Percentiles rank a stretch among this genome's conserved stretches.
Evolutionary conservation across 495 filamentous ascomycete genomes (phyloP).

Genomic region (Penicillium fimorum): DNA sequence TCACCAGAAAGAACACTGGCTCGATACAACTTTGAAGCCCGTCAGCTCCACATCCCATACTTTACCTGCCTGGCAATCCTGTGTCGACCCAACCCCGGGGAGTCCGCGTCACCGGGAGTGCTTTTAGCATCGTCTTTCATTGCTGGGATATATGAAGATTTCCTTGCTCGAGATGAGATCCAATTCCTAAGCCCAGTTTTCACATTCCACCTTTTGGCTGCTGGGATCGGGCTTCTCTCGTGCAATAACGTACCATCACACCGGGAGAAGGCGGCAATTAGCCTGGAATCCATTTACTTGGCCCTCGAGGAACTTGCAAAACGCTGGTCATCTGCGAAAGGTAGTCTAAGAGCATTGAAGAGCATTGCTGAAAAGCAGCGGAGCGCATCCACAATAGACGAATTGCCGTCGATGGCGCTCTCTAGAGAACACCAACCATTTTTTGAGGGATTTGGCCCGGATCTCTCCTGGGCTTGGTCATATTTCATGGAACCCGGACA

Average conservation of each 20-base stretch:
- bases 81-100: conserved; percentile 20
- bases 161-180: conserved; percentile 28
- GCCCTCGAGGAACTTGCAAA: conserved; percentile 25
- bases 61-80: conserved; percentile 27
- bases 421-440: conserved; percentile 14
- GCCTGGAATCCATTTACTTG: conserved; percentile 21
- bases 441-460: conserved; percentile 15
- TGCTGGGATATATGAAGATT: conserved; percentile 28
- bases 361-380: conserved; percentile 23
- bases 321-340: conserved; percentile 28
- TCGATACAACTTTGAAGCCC: conserved; percentile 24
- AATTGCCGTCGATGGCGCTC: not conserved
- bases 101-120: conserved; percentile 18
- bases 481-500: conserved; percentile 7
- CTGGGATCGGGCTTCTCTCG: conserved; percentile 27
- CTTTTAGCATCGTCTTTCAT: conserved; percentile 25
- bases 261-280: conserved; percentile 15
- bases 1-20: not conserved
- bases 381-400: not conserved
- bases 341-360: conserved; percentile 20
- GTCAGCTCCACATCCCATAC: conserved; percentile 28
- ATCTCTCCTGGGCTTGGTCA: conserved; percentile 21
- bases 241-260: conserved; percentile 11
- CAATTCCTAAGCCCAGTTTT: conserved; percentile 27
- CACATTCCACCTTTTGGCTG: conserved; percentile 27